Evolutionary conservation across 2,329 filamentous ascomycete genomes (phyloP).

Genomic region (Cylindrodendrum hubeiense): DNA sequence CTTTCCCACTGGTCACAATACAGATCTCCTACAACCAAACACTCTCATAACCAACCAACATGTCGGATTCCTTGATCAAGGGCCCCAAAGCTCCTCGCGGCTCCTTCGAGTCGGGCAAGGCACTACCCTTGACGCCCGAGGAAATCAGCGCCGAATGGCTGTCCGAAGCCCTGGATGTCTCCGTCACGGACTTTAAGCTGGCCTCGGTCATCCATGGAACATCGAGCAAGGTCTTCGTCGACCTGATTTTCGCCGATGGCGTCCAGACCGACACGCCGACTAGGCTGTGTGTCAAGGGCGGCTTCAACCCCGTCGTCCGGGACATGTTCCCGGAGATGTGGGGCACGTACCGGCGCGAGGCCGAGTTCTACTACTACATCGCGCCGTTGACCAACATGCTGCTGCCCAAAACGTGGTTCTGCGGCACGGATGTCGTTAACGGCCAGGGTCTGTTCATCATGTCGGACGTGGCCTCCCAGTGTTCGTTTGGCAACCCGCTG

Average conservation of each 20-base stretch:
- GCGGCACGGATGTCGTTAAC: slow-evolving; percentile 19
- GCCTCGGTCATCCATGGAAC: slow-evolving; percentile 10
- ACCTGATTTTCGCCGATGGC: slow-evolving; percentile 8
- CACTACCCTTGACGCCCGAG: slow-evolving; percentile 15
- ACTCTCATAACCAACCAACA: background rate
- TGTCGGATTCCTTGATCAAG: slow-evolving; percentile 1
- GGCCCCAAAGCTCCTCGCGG: slow-evolving; percentile 2
- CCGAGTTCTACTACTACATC: slow-evolving; percentile 22
- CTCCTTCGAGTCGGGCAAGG: slow-evolving; percentile 16
- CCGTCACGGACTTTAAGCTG: slow-evolving; percentile 4
- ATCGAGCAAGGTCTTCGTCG: slow-evolving; percentile 19
- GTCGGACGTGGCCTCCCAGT: slow-evolving; percentile 13
- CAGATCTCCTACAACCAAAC: background rate
- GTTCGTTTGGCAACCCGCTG: slow-evolving; percentile 15
- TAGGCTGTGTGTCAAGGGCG: slow-evolving; percentile 17
- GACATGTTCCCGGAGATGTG: slow-evolving; percentile 12
- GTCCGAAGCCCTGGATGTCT: slow-evolving; percentile 8
- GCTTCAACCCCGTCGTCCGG: slow-evolving; percentile 12
- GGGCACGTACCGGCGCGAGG: slow-evolving; percentile 22
- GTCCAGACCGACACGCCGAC: slow-evolving; percentile 9
- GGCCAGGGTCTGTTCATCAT: slow-evolving; percentile 22
- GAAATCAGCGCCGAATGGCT: slow-evolving; percentile 17
- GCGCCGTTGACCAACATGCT: slow-evolving; percentile 18
- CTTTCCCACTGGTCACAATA: background rate
- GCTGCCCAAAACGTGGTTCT: slow-evolving; percentile 21